Base-by-base conservation (phyloP, 192 early-diverging fungal species). In the Geranomyces michiganensis region DNA sequence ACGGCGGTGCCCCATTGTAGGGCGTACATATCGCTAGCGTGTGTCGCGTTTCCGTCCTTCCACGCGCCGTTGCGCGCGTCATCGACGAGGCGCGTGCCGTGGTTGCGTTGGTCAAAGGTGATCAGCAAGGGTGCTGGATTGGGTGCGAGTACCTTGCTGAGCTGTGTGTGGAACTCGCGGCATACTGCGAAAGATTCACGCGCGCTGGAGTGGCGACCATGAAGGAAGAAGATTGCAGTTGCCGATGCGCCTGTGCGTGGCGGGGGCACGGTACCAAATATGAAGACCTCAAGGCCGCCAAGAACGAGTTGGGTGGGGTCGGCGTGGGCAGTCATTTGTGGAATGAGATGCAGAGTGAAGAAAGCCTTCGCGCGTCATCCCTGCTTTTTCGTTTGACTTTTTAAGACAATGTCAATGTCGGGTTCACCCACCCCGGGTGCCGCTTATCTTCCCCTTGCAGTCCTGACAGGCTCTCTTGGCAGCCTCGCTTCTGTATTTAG, bases 401-500 rank as follows among this genome's bases (percentile, higher is more conserved):
- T n/a, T n/a, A n/a, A n/a, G n/a, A n/a, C n/a, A n/a, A n/a, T n/a
- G n/a, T n/a, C n/a, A n/a, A n/a, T n/a, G n/a, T n/a, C n/a, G n/a
- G n/a, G n/a, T n/a, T n/a, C n/a, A 47, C 8, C 63, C 2, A 21
- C 31, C 58, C 3, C 66, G 36, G 36, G 36, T 10, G 10, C 36
- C 36, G 36, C 36, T 41, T 44, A 65, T 51, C 64, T 76, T 24
- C n/a, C 24, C 21, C 70, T 78, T 15, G 62, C 72, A 12, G 48
- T 75, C 49, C 27, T 65, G 29, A 90, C 90, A 24, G 94, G 94
- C 4, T 70, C 83, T 1, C 88, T 91, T 75, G 94, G 92, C 0
- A 84, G 91, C 44, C 77, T 91, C 21, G 86, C 92, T 33, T 93
- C 91, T 13, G 88, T 94, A 24, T 91, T 89, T 82, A 91, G 91